Base-by-base conservation (phyloP, 257 asterid genomes). In the Primulina huaijiensis region DNA sequence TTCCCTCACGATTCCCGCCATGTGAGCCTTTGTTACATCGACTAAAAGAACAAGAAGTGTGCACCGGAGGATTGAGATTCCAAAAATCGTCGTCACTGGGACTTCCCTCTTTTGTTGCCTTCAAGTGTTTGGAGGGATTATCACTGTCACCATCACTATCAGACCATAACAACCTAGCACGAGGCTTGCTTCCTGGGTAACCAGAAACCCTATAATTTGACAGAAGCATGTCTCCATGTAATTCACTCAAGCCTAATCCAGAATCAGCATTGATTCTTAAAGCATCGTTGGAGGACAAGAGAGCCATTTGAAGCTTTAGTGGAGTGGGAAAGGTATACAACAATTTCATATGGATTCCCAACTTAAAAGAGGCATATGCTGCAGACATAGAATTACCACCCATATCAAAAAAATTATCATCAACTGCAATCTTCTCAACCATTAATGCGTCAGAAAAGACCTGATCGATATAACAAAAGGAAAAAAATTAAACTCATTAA, bases 331-430 rank as follows among this genome's bases (percentile, higher is more conserved):
- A 87, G 66, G 84, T 56, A 68, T 93, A 93, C 8, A 93, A 77
- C 76, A 85, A 80, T 76, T 80, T 88, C 98, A 93, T 89, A 80
- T 86, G 80, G 76, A 93, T 88, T 73, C 96, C 97, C 77, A 93
- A 78, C 66, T 85, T 86, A 75, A 87, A 86, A 29, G 94, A 81
- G 77, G 69, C 96, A 67, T 87, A 85, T 43, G 97, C 97, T 17
- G 98, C 98, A 68, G 95, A 75, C 58, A 93, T 59, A 70, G 98
- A 93, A 82, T 74, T 82, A 70, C 98, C 98, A 58, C 98, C 98
- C 84, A 90, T 84, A 62, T 76, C 83, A 76, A 93, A 93, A 76
- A 93, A 93, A 70, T 93, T 80, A 76, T 84, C 96, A 77, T 84
- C 83, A 29, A 21, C 71, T 53, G 89, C 83, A 60, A 93, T 73